A percentile compares a stretch with the other conserved stretches of the same genome.
phyloP scores from a whole-genome alignment of 768 basidiomycete species.

The Pisolithus albus region DNA sequence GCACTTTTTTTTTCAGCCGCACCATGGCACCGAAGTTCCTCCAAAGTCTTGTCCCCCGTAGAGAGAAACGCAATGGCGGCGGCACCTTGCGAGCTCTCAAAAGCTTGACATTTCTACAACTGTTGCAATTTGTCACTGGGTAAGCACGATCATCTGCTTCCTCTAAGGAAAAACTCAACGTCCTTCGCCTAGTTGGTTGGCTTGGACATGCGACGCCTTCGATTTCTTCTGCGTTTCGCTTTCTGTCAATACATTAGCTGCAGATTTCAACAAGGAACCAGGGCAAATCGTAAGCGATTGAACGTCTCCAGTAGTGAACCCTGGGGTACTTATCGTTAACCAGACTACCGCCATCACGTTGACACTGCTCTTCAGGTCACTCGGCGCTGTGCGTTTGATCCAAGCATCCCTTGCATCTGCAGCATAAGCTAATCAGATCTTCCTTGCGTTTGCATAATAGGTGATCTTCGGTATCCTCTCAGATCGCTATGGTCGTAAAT shows the following conservation, averaged over 20 bases:
- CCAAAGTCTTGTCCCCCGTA: constrained; percentile 41
- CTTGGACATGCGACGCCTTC: constrained; percentile 83
- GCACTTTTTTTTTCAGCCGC: not conserved
- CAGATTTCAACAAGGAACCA: constrained; percentile 40
- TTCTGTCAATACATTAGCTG: constrained; percentile 41
- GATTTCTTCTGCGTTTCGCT: constrained; percentile 80
- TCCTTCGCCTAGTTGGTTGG: constrained; percentile 52
- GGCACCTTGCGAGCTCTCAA: constrained; percentile 37
- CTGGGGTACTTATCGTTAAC: not conserved
- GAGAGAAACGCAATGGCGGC: constrained; percentile 33
- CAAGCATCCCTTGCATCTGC: not conserved
- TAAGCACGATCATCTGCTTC: constrained; percentile 14
- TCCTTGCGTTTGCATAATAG: constrained; percentile 9
- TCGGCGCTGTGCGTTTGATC: constrained; percentile 49
- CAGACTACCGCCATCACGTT: constrained; percentile 82
- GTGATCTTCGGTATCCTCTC: constrained; percentile 75
- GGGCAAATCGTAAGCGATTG: constrained; percentile 37
- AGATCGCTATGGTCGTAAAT: constrained; percentile 89
- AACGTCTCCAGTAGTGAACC: not conserved
- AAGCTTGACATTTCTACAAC: constrained; percentile 45
- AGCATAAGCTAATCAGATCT: too few relatives aligned
- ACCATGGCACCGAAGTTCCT: constrained; percentile 39
- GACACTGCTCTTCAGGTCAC: constrained; percentile 82
- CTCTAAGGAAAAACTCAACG: not conserved
- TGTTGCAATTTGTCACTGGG: constrained; percentile 55